Conservation (phyloP, 352 stramenopile genomes). For the Pythium phragmiticola region DNA sequence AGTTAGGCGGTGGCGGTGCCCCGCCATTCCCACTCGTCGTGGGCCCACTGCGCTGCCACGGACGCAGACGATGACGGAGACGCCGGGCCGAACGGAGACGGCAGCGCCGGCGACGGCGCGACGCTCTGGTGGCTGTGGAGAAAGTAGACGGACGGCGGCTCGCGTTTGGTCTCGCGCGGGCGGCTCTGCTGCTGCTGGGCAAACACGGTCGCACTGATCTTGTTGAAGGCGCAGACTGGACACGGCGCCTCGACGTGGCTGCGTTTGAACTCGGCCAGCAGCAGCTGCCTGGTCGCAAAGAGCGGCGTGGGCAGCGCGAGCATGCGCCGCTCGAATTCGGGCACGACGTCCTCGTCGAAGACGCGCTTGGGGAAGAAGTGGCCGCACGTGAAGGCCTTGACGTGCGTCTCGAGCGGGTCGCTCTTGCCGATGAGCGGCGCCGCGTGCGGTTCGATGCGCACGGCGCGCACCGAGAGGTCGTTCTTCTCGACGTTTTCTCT, state of each 20-base stretch:
- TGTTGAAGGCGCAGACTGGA: constrained; percentile 80
- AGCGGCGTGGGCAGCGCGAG: constrained; percentile 56
- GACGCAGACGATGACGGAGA: background rate
- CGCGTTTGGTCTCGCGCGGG: background rate
- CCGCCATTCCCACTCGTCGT: constrained; percentile 26
- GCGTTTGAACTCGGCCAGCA: constrained; percentile 65
- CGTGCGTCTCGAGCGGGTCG: constrained; percentile 83
- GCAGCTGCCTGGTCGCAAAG: constrained; percentile 60
- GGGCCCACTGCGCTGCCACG: constrained; percentile 4
- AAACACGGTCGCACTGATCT: constrained; percentile 63
- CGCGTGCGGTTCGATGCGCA: constrained; percentile 64
- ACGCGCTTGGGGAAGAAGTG: constrained; percentile 85
- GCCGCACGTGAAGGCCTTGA: constrained; percentile 82
- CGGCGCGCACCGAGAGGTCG: constrained; percentile 45
- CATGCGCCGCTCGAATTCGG: constrained; percentile 83
- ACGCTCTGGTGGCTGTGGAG: constrained; percentile 34
- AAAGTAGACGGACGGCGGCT: constrained; percentile 37
- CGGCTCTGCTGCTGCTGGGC: constrained; percentile 12
- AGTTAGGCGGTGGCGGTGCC: constrained; percentile 13
- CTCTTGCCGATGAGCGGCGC: constrained; percentile 71
- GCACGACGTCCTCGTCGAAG: constrained; percentile 82
- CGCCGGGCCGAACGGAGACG: background rate
- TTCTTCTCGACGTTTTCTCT: constrained; percentile 78
- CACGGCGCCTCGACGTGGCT: constrained; percentile 67
- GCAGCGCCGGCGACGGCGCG: background rate